Evolutionary conservation across 1,139 yeast species (phyloP).

Genomic region (Pichia kudriavzevii): DNA sequence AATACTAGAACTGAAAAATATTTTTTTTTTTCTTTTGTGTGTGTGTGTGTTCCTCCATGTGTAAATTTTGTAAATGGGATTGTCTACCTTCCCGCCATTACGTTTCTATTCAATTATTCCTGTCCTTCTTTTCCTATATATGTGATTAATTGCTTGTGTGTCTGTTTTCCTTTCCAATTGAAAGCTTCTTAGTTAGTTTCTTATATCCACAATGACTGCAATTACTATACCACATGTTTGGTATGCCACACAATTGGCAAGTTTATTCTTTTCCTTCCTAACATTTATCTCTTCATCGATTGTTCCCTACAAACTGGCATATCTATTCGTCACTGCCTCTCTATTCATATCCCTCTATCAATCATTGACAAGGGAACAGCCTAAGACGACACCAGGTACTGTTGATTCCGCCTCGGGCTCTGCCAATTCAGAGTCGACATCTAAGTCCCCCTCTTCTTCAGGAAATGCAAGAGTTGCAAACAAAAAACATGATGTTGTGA

Average conservation of each 20-base stretch:
- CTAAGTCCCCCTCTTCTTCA: neutral
- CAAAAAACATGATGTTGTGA: constrained; percentile 50
- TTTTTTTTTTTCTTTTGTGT: too few relatives aligned
- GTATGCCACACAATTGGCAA: constrained; percentile 67
- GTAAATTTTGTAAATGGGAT: too few relatives aligned
- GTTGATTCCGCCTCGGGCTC: neutral
- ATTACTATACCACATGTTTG: constrained; percentile 53
- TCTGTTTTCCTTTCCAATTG: too few relatives aligned
- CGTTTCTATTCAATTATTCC: too few relatives aligned
- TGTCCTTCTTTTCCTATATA: too few relatives aligned
- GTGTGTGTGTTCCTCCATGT: too few relatives aligned
- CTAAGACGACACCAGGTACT: neutral
- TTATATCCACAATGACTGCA: too few relatives aligned
- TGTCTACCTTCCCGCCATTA: too few relatives aligned
- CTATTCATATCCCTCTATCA: constrained; percentile 75
- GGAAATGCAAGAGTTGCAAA: constrained; percentile 31
- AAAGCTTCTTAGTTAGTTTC: too few relatives aligned
- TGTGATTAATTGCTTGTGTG: too few relatives aligned
- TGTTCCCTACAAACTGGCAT: constrained; percentile 54
- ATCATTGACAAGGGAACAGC: constrained; percentile 15
- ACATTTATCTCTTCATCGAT: constrained; percentile 45
- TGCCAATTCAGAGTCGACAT: neutral
- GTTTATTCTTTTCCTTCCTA: constrained; percentile 47
- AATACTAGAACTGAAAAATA: too few relatives aligned
- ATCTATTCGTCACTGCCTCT: constrained; percentile 59